Evolutionary conservation across 2,329 filamentous ascomycete genomes (phyloP).

Genomic region (Alternaria viburni): DNA sequence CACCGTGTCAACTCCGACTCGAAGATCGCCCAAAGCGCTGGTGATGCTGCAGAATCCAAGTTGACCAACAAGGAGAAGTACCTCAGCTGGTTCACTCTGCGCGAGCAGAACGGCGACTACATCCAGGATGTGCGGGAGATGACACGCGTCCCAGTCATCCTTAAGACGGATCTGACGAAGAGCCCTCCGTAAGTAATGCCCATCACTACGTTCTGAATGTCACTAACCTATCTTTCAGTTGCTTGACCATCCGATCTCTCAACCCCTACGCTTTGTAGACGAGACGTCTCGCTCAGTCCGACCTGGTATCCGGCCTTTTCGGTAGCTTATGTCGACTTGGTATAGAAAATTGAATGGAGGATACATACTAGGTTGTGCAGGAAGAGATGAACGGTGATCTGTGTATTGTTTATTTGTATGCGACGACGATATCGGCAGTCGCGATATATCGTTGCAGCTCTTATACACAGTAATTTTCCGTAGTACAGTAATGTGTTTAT

Average conservation of each 20-base stretch:
- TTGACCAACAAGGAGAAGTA: conserved; percentile 96
- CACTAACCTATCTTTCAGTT: conserved; percentile 57
- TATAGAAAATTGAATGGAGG: conserved; percentile 42
- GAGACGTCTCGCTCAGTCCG: conserved; percentile 1
- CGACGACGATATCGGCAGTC: conserved; percentile 26
- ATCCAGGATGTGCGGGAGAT: conserved; percentile 99
- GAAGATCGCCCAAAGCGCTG: conserved; percentile 73
- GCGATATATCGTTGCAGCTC: conserved; percentile 32
- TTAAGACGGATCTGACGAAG: conserved; percentile 98
- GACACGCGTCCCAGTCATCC: conserved; percentile 94
- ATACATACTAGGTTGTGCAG: conserved; percentile 32
- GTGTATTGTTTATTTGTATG: conserved; percentile 42
- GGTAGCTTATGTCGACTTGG: conserved; percentile 27
- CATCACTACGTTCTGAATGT: background rate
- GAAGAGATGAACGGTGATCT: conserved; percentile 22
- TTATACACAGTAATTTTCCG: conserved; percentile 28
- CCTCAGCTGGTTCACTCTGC: conserved; percentile 82
- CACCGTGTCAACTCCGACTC: conserved; percentile 93
- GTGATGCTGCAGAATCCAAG: conserved; percentile 77
- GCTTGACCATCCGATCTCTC: conserved; percentile 81
- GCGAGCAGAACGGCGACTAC: conserved; percentile 92
- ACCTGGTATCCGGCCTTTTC: background rate
- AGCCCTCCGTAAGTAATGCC: conserved; percentile 88
- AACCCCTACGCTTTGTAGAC: conserved; percentile 73
- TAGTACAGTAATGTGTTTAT: conserved; percentile 42